Evolutionary conservation across 169 alveolate genomes (phyloP), one percentile per base, ranked within the genome.

Genomic region (Amoebophrya sp.): DNA sequence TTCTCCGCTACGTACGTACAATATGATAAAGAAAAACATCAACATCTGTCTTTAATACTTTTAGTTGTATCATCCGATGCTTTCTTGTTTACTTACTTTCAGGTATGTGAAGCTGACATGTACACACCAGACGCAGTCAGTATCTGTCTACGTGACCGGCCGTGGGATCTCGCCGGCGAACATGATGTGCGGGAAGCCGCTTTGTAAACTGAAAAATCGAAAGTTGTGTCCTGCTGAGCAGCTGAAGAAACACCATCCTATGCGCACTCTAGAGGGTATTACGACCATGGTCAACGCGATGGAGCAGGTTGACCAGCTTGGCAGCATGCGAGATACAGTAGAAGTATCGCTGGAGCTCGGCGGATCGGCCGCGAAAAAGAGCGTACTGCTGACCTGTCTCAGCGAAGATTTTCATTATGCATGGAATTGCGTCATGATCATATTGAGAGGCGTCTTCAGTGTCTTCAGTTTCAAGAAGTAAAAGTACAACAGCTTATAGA

Each of bases 231-330:
- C 83, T 6, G 2, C 18, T 29, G 33, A 12, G 36, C 3, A 65
- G 38, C 2, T 26, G 33, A 0, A 10, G 12, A n/a, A n/a, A n/a
- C n/a, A n/a, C n/a, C n/a, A n/a, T n/a, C n/a, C n/a, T n/a, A n/a
- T n/a, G n/a, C n/a, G n/a, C n/a, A n/a, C n/a, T n/a, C n/a, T n/a
- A n/a, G 12, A 6, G 36, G 83, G 83, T 0, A 36, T 65, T 29
- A 65, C 83, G 33, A 65, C 83, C 83, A 65, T 65, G 83, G 33
- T 65, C 33, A 26, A 65, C 83, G 83, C 83, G 33, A 65, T 65
- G 83, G 83, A 29, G 83, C n/a, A 29, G 36, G 83, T 65, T 6
- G 83, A 65, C 83, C 10, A 6, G 26, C n/a, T 65, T 29, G 83
- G 83, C 33, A 65, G 38, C 36, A 65, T 65, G 83, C 83, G 83